Percentiles rank a stretch among this genome's conserved stretches.
These are phyloP conservation scores for Penicillium sp. DNA, from an alignment of 2,329 filamentous ascomycete genomes.

Conservation along the genomic window DNA sequence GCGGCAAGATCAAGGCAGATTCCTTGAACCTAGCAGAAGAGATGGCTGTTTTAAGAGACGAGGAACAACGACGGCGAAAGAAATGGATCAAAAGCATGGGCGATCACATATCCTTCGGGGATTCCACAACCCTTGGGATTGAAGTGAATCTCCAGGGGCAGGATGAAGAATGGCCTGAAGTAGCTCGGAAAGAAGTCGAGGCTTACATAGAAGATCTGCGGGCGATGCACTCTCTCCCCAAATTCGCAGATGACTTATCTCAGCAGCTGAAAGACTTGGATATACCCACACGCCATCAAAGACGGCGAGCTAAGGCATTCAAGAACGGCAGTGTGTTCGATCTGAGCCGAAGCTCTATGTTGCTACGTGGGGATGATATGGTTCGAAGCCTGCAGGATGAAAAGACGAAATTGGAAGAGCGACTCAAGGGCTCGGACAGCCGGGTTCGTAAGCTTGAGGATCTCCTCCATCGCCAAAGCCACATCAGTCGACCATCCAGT, in stretches of 20 bases:
- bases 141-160: conserved; percentile 83
- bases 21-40: conserved; percentile 88
- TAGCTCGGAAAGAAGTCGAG: conserved; percentile 73
- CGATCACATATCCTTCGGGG: conserved; percentile 65
- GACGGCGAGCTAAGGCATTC: conserved; percentile 85
- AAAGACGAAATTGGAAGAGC: conserved; percentile 71
- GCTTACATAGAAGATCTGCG: conserved; percentile 69
- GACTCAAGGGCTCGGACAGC: conserved; percentile 79
- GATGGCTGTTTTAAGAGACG: conserved; percentile 87
- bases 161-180: conserved; percentile 76
- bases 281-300: conserved; percentile 80
- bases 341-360: conserved; percentile 79
- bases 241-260: conserved; percentile 68
- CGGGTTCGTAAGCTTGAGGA: conserved; percentile 90
- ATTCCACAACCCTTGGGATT: conserved; percentile 71
- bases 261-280: conserved; percentile 78
- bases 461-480: conserved; percentile 78
- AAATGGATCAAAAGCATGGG: conserved; percentile 89
- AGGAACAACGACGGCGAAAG: conserved; percentile 82
- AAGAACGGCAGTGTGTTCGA: conserved; percentile 96
- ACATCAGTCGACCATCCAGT: conserved; percentile 55
- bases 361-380: conserved; percentile 84
- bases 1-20: conserved; percentile 83
- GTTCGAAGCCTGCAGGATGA: conserved; percentile 77
- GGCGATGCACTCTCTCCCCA: conserved; percentile 63